These are phyloP conservation scores for Rheum nobile DNA, from an alignment of 148 eudicot genomes.

Conservation along the genomic window DNA sequence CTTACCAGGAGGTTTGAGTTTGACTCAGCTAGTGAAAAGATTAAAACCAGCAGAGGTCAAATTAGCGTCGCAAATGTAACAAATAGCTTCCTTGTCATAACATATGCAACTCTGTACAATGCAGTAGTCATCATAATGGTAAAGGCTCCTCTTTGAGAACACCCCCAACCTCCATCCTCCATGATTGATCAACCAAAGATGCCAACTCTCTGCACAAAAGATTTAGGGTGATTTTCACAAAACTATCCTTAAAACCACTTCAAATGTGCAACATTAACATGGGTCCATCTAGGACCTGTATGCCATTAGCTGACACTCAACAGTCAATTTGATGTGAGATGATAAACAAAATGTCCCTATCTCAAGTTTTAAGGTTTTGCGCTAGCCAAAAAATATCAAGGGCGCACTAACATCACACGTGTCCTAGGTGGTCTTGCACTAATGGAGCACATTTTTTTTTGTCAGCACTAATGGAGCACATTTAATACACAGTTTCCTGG, in stretches of 20 bases:
- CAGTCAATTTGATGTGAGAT: too few relatives aligned
- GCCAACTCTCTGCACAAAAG: slow-evolving; percentile 60
- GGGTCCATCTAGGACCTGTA: too few relatives aligned
- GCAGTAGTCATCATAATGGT: slow-evolving; percentile 19
- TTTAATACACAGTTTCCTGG: neutral
- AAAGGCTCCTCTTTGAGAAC: slow-evolving; percentile 52
- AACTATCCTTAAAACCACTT: too few relatives aligned
- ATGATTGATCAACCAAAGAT: slow-evolving; percentile 71
- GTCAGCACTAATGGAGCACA: neutral
- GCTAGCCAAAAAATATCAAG: neutral
- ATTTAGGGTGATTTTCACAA: slow-evolving; percentile 4
- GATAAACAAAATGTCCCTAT: too few relatives aligned
- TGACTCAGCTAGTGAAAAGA: neutral
- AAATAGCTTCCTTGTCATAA: neutral
- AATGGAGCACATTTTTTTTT: slow-evolving; percentile 1
- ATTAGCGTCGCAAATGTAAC: neutral
- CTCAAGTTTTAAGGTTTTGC: too few relatives aligned
- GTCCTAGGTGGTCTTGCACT: neutral
- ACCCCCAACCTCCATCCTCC: slow-evolving; percentile 95
- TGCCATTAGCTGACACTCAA: too few relatives aligned
- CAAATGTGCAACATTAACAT: too few relatives aligned
- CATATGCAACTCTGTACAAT: neutral
- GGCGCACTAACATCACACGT: neutral
- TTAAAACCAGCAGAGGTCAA: neutral
- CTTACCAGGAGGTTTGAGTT: neutral